Base-by-base conservation (phyloP, 192 early-diverging fungal species). In the Entomortierella lignicola region DNA sequence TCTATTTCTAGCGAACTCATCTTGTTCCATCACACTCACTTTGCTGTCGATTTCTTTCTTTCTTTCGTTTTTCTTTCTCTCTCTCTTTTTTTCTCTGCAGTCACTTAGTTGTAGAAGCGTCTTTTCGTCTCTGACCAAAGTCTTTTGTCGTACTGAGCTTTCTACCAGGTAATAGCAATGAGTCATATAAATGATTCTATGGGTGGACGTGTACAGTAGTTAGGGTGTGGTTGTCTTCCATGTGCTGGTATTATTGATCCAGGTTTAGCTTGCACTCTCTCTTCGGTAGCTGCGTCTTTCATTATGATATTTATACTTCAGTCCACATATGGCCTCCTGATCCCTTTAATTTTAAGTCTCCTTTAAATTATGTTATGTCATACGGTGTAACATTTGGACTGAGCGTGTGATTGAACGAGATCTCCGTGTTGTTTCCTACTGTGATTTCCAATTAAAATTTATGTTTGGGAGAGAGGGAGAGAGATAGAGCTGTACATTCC, bases 311-410 rank as follows among this genome's bases (percentile, higher is more conserved):
- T 50, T 61, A 48, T 61, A 26, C 8, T 55, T 55, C 7, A 6
- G 10, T 54, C 27, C 52, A 54, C 10, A 25, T 25, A 27, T 54
- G 27, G 25, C 42, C 42, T 61, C 60, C 42, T 61, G 41, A 21
- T 61, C 51, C 62, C 62, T 54, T 54, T 64, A 52, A 32, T 64
- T 64, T 64, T 48, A 50, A 47, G 60, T 29, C 60, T 50, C 60
- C 60, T 50, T 62, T 21, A 62, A 27, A 20, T 21, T 39, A 37
- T 18, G 4, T 11, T 57, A 20, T 32, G 39, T 50, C 32, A n/a
- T 47, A 15, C 15, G 44, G 44, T 47, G 15, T 47, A 3, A 31
- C 0, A 29, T 32, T 50, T 26, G 34, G 34, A 37, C 34, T 62
- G 43, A 47, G n/a, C 47, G n/a, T 32, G 30, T 26, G 17, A 44